Conservation (phyloP, 31 red algal species). For the Bonnemaisonia californica region DNA sequence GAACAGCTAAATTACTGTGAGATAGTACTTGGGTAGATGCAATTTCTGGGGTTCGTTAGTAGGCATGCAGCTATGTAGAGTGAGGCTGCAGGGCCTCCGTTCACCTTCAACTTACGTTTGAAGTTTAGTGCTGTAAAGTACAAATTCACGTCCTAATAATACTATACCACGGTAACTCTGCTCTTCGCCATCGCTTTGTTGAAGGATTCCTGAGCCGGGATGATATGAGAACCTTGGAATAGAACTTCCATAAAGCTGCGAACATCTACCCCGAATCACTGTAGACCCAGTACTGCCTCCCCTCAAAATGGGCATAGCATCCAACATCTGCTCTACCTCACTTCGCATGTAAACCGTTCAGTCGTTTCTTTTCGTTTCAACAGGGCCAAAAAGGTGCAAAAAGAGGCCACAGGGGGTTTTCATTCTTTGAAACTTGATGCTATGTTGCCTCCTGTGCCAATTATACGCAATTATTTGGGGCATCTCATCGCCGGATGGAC, state of each 20-base stretch:
- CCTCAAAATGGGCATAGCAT: no score
- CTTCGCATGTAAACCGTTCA: background rate
- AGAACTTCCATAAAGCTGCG: constrained; percentile 7
- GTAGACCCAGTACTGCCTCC: background rate
- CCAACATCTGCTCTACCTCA: background rate
- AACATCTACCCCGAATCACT: background rate
- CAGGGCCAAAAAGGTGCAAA: constrained; percentile 7
- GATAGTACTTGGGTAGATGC: no score
- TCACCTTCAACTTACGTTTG: background rate
- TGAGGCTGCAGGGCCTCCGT: background rate
- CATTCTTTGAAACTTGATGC: constrained; percentile 11
- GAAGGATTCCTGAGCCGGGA: background rate
- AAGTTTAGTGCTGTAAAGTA: background rate
- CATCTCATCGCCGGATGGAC: background rate
- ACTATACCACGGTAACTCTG: background rate
- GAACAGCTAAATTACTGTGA: no score
- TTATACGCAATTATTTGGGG: constrained; percentile 11
- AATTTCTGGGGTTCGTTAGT: no score
- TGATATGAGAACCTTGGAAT: constrained; percentile 9
- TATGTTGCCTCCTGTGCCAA: constrained; percentile 5
- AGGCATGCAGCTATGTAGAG: no score
- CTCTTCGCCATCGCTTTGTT: background rate
- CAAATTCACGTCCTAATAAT: constrained; percentile 7
- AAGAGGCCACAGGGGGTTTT: background rate
- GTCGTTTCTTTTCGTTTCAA: background rate